phyloP scores from a whole-genome alignment of 2,329 filamentous ascomycete species.

The Trichoderma brevicompactum region DNA sequence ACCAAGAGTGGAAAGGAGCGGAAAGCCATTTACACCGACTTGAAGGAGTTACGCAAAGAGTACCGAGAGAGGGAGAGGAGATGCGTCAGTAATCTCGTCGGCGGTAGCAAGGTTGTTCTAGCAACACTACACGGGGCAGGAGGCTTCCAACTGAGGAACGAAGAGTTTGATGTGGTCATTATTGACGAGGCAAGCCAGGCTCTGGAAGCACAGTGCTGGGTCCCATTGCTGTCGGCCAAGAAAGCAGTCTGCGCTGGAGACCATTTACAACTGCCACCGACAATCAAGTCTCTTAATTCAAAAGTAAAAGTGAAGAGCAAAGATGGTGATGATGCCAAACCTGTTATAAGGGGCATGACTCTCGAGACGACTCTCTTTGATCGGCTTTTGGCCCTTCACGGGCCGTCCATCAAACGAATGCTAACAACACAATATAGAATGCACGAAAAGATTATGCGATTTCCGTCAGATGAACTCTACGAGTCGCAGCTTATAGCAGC shows the following conservation, averaged over 20 bases:
- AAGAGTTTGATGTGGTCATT: conserved; percentile 89
- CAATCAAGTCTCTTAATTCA: conserved; percentile 78
- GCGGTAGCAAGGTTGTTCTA: conserved; percentile 82
- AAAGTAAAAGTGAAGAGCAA: conserved; percentile 49
- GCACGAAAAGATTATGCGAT: conserved; percentile 94
- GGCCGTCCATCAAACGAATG: conserved; percentile 85
- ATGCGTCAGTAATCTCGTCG: conserved; percentile 77
- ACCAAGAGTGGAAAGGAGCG: conserved; percentile 80
- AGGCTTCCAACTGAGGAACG: conserved; percentile 76
- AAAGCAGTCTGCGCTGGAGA: conserved; percentile 94
- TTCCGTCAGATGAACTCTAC: conserved; percentile 89
- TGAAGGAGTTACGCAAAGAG: conserved; percentile 85
- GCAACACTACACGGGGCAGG: conserved; percentile 93
- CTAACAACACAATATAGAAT: conserved; percentile 97
- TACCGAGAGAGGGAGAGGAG: conserved; percentile 82
- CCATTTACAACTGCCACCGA: conserved; percentile 91
- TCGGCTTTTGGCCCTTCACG: conserved; percentile 80
- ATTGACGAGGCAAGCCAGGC: conserved; percentile 97
- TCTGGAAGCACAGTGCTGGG: conserved; percentile 96
- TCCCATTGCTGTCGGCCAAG: conserved; percentile 76
- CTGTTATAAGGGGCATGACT: conserved; percentile 57
- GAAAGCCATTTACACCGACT: conserved; percentile 78
- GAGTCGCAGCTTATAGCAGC: conserved; percentile 80
- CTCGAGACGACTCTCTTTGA: conserved; percentile 95
- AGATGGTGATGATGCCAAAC: conserved; percentile 43